These are phyloP conservation scores for Aspergillus nanangensis DNA, from an alignment of 495 filamentous ascomycete genomes.

Conservation along the genomic window DNA sequence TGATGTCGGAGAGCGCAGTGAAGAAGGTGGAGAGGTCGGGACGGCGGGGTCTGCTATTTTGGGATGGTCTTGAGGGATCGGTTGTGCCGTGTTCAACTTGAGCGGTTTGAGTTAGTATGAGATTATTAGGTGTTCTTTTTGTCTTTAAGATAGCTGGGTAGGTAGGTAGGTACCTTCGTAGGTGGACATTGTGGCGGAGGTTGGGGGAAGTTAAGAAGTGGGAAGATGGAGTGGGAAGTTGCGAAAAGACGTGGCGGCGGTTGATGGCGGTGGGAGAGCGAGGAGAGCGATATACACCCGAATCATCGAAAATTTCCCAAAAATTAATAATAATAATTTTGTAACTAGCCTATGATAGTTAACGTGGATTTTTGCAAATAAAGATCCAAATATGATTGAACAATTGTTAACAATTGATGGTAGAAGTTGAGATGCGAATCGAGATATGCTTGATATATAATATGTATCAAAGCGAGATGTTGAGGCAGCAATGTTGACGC, in stretches of 20 bases:
- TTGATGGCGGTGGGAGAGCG: neutral
- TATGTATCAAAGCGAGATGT: no score
- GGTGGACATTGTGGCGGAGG: conserved; percentile 44
- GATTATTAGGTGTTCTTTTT: no score
- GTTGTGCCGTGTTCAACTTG: conserved; percentile 79
- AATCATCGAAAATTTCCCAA: no score
- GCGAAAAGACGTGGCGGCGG: neutral
- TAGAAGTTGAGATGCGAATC: no score
- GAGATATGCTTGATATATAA: no score
- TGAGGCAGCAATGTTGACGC: no score
- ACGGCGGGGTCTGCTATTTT: conserved; percentile 53
- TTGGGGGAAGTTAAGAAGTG: conserved; percentile 1
- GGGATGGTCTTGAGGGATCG: conserved; percentile 33
- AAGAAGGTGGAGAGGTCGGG: conserved; percentile 89
- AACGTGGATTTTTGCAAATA: no score
- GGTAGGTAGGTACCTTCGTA: conserved; percentile 48
- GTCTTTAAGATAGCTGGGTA: no score
- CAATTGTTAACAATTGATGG: no score
- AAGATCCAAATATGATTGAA: no score
- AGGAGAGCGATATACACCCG: neutral
- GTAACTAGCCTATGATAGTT: no score
- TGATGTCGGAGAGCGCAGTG: conserved; percentile 63
- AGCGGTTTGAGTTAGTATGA: conserved; percentile 2
- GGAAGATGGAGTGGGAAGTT: conserved; percentile 1
- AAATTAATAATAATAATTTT: no score